These are phyloP conservation scores for Hymenochaete sp. DNA, from an alignment of 1,284 basidiomycete species.

Conservation along the genomic window DNA sequence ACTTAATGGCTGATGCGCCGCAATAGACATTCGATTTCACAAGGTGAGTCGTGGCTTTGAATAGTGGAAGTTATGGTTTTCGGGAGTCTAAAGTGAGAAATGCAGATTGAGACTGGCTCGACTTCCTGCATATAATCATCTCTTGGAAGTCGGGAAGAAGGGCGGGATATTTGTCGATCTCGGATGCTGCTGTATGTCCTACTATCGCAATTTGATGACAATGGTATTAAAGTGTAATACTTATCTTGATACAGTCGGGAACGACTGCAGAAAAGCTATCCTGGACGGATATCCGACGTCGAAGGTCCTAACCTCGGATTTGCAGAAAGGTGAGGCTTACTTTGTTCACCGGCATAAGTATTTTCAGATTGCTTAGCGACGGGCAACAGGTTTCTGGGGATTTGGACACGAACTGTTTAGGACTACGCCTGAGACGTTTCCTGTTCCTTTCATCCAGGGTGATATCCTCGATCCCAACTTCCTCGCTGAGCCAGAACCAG, in stretches of 20 bases:
- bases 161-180: conserved; percentile 42
- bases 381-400: conserved; percentile 20
- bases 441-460: conserved; percentile 20
- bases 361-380: background rate
- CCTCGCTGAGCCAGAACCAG: conserved; percentile 26
- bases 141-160: conserved; percentile 32
- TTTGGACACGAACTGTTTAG: conserved; percentile 22
- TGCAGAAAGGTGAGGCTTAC: conserved; percentile 15
- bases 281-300: conserved; percentile 21
- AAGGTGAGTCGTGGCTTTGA: too few relatives aligned
- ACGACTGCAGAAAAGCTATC: conserved; percentile 21
- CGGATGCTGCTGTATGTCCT: conserved; percentile 40
- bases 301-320: conserved; percentile 20
- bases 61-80: too few relatives aligned
- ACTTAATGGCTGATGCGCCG: too few relatives aligned
- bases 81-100: too few relatives aligned
- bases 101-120: conserved; percentile 35
- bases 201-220: background rate
- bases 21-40: too few relatives aligned
- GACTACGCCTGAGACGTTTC: conserved; percentile 18
- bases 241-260: conserved; percentile 18
- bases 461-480: conserved; percentile 23
- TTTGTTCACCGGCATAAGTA: background rate
- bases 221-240: background rate
- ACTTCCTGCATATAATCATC: conserved; percentile 35